Evolutionary conservation across 352 stramenopile species (phyloP).

Genomic region (Stramenopiles sp.): DNA sequence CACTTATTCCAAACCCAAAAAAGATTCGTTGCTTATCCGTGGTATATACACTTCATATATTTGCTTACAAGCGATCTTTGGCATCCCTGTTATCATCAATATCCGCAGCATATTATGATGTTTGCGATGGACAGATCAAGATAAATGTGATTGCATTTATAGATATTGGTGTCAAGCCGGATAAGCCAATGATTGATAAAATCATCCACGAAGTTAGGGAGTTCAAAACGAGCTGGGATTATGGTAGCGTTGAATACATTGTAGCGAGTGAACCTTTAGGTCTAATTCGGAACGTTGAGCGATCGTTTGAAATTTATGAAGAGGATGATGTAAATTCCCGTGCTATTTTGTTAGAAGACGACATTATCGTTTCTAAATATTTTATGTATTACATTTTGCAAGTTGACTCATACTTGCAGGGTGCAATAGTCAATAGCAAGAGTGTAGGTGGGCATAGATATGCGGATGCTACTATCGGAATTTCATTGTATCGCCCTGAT

Average conservation of each 20-base stretch:
- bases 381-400: conserved; percentile 6
- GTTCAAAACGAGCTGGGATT: background rate
- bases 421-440: background rate
- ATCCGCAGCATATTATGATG: background rate
- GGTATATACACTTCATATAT: conserved; percentile 1
- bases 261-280: background rate
- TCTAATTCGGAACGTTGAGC: background rate
- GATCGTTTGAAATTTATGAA: background rate
- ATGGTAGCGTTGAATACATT: background rate
- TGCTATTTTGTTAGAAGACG: conserved; percentile 5
- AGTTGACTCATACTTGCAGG: background rate
- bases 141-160: conserved; percentile 6
- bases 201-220: background rate
- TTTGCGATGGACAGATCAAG: background rate
- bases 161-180: background rate
- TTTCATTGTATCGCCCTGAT: background rate
- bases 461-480: background rate
- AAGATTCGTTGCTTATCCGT: background rate
- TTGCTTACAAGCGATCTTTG: background rate
- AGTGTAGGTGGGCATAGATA: background rate
- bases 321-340: background rate
- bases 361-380: background rate
- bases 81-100: background rate
- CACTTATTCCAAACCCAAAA: background rate
- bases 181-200: background rate